Conservation (phyloP, 768 basidiomycete genomes). For the Fomitopsis pulvina region DNA sequence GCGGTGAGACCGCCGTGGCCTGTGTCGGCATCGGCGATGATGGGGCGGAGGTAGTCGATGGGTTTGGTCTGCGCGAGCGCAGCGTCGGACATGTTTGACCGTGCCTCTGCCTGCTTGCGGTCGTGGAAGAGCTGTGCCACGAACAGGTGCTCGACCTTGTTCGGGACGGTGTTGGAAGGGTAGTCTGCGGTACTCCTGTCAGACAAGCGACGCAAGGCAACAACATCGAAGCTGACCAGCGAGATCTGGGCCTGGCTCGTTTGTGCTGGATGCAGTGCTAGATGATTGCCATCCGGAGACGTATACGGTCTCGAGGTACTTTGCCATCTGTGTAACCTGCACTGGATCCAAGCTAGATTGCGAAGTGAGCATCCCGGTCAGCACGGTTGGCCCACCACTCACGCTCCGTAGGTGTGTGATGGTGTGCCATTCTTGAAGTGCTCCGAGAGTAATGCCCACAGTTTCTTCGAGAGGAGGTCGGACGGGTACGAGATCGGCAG, state of each 20-base stretch:
- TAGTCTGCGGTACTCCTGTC: constrained; percentile 54
- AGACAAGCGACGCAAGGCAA: not conserved
- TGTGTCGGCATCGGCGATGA: constrained; percentile 96
- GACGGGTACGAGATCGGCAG: constrained; percentile 84
- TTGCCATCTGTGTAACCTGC: constrained; percentile 98
- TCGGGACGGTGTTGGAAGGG: constrained; percentile 97
- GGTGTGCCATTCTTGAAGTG: constrained; percentile 75
- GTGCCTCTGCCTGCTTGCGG: constrained; percentile 86
- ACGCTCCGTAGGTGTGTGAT: constrained; percentile 98
- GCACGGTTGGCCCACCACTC: constrained; percentile 34
- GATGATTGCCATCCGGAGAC: constrained; percentile 96
- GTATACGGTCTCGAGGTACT: constrained; percentile 97
- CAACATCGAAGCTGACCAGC: constrained; percentile 50
- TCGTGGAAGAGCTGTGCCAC: constrained; percentile 99
- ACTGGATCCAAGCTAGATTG: constrained; percentile 86
- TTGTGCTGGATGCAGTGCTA: constrained; percentile 86
- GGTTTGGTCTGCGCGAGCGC: constrained; percentile 64
- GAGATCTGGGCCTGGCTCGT: constrained; percentile 98
- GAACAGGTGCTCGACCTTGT: constrained; percentile 98
- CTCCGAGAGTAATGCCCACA: constrained; percentile 66
- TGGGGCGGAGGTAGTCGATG: constrained; percentile 89
- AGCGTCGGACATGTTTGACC: constrained; percentile 60
- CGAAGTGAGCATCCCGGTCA: not conserved
- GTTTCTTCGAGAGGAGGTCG: constrained; percentile 78
- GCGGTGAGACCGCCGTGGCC: constrained; percentile 98